phyloP scores from a whole-genome alignment of 345 rosid genomes.

The Anacardium occidentale region DNA sequence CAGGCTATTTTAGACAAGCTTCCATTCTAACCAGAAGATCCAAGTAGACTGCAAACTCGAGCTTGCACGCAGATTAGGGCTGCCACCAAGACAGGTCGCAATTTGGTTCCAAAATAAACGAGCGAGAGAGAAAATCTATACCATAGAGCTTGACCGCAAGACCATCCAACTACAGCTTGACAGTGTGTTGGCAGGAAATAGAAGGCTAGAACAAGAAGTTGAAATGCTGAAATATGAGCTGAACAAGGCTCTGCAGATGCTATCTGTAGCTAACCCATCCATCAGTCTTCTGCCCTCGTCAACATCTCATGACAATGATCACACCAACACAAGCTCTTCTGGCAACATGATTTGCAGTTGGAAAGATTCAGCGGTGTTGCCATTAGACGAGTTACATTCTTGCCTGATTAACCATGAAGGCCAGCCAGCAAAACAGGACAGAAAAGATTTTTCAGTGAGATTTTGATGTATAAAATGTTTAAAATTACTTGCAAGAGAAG shows the following conservation, averaged over 20 bases:
- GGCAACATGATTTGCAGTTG: slow-evolving; percentile 17
- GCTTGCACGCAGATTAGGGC: slow-evolving; percentile 41
- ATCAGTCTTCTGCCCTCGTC: slow-evolving; percentile 15
- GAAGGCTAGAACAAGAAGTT: slow-evolving; percentile 29
- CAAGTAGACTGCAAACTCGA: slow-evolving; percentile 35
- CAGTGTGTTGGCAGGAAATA: slow-evolving; percentile 26
- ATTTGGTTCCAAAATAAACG: slow-evolving; percentile 57
- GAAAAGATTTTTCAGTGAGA: slow-evolving; percentile 2
- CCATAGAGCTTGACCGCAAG: slow-evolving; percentile 30
- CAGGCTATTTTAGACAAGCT: slow-evolving; percentile 34
- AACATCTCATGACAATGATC: slow-evolving; percentile 1
- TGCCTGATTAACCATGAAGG: slow-evolving; percentile 14
- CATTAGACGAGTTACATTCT: slow-evolving; percentile 22
- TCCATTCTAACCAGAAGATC: slow-evolving; percentile 40
- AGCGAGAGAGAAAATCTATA: slow-evolving; percentile 35
- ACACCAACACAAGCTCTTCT: slow-evolving; percentile 16
- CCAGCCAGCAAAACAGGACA: not conserved
- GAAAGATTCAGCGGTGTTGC: slow-evolving; percentile 15
- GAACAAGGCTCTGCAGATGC: slow-evolving; percentile 20
- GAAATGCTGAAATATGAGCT: slow-evolving; percentile 19
- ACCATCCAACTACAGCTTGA: slow-evolving; percentile 25
- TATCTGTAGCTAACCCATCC: slow-evolving; percentile 19
- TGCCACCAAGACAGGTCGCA: slow-evolving; percentile 45
- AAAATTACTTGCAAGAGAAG: not conserved
- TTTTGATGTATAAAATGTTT: not conserved